Evolutionary conservation across 441 rosid species (phyloP), one percentile per base, ranked within the genome.

Genomic region (Breynia disticha): DNA sequence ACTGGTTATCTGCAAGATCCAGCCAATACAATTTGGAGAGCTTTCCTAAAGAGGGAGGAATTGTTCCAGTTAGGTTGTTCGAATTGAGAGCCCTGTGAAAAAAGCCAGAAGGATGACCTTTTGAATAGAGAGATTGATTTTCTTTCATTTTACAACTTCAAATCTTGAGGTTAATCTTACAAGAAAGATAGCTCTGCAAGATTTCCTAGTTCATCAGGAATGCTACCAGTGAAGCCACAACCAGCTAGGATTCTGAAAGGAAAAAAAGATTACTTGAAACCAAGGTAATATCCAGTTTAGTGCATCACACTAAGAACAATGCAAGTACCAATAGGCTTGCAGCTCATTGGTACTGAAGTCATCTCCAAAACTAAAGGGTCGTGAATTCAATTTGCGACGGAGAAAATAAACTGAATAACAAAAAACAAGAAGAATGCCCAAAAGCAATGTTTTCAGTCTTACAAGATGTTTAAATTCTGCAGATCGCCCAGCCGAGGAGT

Each of bases 11-110:
- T 55, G 98, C 87, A n/a, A 93, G 67, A 66, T 93, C 98, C 48
- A 93, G 68, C 98, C 96, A 93, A 63, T 82, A 86, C 37, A 93
- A 83, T 49, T 82, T 82, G 59, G 85, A 81, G 59, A 93, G 93
- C 50, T 76, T 86, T 37, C 97, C 95, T 61, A 93, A 47, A 44
- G 96, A 76, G 35, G 90, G 67, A 7, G 97, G 97, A 57, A 93
- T 84, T 45, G 54, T 58, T 19, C 95, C 97, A 0, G 83, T 84
- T 56, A 93, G 81, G 60, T 93, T 86, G 73, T 88, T 93, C 1
- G 91, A 82, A 69, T 88, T 88, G 72, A 93, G 76, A 38, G 98
- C 97, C 80, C 96, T 93, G 75, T 44, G 22, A 70, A 63, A 42
- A 49, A 58, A 19, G 22, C 14, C 13, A 53, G 15, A 51, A 21